phyloP scores from a whole-genome alignment of 176 grass and related monocot species.

The Eleusine indica region DNA sequence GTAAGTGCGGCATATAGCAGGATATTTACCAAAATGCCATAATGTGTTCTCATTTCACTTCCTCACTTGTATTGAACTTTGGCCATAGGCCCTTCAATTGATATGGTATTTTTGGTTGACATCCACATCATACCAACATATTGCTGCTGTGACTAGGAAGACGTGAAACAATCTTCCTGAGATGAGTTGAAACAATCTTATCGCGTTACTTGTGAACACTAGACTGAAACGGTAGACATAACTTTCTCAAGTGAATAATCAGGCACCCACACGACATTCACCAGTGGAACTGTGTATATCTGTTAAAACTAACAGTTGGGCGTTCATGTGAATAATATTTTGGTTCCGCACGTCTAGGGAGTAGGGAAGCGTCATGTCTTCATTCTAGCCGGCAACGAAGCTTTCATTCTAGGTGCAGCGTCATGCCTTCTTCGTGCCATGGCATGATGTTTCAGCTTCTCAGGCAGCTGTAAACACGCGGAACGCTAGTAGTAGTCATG shows the following conservation, averaged over 20 bases:
- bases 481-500: too few species aligned
- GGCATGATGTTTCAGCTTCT: constrained; percentile 16
- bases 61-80: constrained; percentile 30
- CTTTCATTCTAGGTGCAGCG: not conserved
- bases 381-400: not conserved
- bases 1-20: not conserved
- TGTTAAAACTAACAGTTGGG: too few species aligned
- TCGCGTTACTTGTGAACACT: not conserved
- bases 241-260: not conserved
- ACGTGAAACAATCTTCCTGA: not conserved
- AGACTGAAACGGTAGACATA: not conserved
- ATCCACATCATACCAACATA: not conserved
- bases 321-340: too few species aligned
- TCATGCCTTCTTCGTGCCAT: not conserved
- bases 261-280: too few species aligned
- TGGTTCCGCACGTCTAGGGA: not conserved
- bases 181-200: not conserved
- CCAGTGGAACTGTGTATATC: too few species aligned
- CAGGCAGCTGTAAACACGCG: constrained; percentile 8
- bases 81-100: constrained; percentile 6
- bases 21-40: not conserved
- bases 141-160: not conserved
- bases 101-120: constrained; percentile 3
- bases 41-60: constrained; percentile 25
- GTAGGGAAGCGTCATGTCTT: not conserved